Conservation (phyloP, 2,329 filamentous ascomycete genomes). For the Talaromyces sp. region DNA sequence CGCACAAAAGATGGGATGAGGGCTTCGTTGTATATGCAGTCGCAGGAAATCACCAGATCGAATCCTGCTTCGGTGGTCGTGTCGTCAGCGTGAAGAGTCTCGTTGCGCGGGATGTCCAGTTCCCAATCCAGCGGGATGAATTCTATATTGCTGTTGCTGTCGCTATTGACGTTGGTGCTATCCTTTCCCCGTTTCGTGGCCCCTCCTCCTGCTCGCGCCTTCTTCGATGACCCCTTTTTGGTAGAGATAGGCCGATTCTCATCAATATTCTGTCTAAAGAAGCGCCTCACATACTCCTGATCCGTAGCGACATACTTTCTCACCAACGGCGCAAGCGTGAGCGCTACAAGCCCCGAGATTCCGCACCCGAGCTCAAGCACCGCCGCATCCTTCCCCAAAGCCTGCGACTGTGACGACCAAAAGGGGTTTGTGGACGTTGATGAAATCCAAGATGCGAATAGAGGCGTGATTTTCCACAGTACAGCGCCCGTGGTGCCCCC, state of each 20-base stretch:
- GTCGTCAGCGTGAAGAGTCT: neutral
- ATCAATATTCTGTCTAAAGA: conserved; percentile 72
- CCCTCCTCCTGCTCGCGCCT: neutral
- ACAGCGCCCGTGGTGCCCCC: conserved; percentile 76
- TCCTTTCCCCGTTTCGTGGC: neutral
- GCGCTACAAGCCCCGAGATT: conserved; percentile 73
- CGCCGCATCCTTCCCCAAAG: conserved; percentile 55
- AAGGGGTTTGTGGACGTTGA: conserved; percentile 53
- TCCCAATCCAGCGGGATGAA: conserved; percentile 82
- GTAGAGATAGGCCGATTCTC: conserved; percentile 32
- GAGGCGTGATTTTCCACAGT: conserved; percentile 85
- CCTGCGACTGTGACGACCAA: conserved; percentile 45
- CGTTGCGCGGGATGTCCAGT: conserved; percentile 35
- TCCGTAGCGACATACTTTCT: conserved; percentile 75
- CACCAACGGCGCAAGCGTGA: conserved; percentile 63
- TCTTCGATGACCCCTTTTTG: neutral
- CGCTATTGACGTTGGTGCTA: conserved; percentile 7
- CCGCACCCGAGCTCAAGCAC: conserved; percentile 86
- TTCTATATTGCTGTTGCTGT: conserved; percentile 40
- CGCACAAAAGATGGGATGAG: conserved; percentile 78
- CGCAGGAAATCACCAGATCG: conserved; percentile 76
- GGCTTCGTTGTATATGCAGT: conserved; percentile 93
- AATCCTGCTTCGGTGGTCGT: conserved; percentile 47
- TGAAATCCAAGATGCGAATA: conserved; percentile 76
- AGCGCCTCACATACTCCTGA: conserved; percentile 75